Base-by-base conservation (phyloP, 2,329 filamentous ascomycete species). In the Arthrobotrys pseudoclavata region DNA sequence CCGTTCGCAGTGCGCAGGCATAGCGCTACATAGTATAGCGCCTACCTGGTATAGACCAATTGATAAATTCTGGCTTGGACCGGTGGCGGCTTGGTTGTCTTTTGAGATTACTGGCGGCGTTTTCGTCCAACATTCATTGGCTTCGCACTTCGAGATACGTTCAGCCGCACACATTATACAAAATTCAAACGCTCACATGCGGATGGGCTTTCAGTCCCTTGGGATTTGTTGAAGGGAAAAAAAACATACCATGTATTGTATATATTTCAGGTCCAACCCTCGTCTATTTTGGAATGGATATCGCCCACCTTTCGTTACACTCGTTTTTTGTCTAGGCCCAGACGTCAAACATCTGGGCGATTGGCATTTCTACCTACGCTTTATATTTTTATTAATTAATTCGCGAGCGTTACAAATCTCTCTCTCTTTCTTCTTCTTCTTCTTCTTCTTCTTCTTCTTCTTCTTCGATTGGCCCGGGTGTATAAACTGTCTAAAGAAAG, bases 81-180 rank as follows among this genome's bases (percentile, higher is more conserved):
- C 15, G n/a, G 29, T n/a, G 22, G 31, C 34, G 18, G 12, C 31
- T 60, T 60, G 26, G 29, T 18, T 6, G 20, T 9, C 9, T 26
- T 6, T 34, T 24, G 12, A 60, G 12, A 60, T 60, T 60, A 20
- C 55, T 24, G 52, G 7, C n/a, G 62, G 68, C 68, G 68, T 52
- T 70, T 55, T 70, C 12, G 10, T 34, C 12, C 20, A 20, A 12
- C 31, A 15, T 26, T 63, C 42, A 70, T 70, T 70, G 68, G 68
- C 31, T 15, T 63, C 45, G 55, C 55, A 24, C 68, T 29, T 50
- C 52, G 40, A 15, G 52, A 50, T 53, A 26, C 4, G 15, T 26
- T 63, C 68, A 61, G 66, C 66, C 66, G 47, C 47, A 24, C 15
- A 62, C 10, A 20, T 15, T 13, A 40, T 12, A 15, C 37, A 26